Evolutionary conservation across 1,284 basidiomycete genomes (phyloP).

Genomic region (Taiwanofungus camphoratus): DNA sequence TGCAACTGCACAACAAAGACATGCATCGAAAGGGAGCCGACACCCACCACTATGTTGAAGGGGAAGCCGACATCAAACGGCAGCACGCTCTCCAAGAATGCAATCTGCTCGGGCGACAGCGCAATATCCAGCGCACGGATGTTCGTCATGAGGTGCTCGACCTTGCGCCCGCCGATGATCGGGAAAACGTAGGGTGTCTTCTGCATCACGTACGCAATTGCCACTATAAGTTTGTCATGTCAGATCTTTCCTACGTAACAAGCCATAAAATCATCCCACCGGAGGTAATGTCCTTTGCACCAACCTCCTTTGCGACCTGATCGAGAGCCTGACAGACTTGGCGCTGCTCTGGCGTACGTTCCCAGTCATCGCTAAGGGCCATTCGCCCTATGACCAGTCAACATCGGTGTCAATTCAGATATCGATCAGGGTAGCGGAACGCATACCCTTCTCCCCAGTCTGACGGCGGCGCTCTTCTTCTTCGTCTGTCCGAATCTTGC

Average conservation of each 20-base stretch:
- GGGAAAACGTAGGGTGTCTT: slow-evolving; percentile 23
- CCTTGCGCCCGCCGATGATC: slow-evolving; percentile 22
- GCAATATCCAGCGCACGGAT: slow-evolving; percentile 20
- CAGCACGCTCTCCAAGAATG: slow-evolving; percentile 14
- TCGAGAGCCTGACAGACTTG: slow-evolving; percentile 34
- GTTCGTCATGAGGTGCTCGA: slow-evolving; percentile 20
- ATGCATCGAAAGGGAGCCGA: background rate
- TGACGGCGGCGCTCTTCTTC: slow-evolving; percentile 23
- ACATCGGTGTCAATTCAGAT: slow-evolving; percentile 6
- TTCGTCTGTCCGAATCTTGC: slow-evolving; percentile 26
- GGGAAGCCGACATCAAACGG: slow-evolving; percentile 21
- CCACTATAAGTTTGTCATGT: slow-evolving; percentile 13
- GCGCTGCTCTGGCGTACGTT: slow-evolving; percentile 25
- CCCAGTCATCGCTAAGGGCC: slow-evolving; percentile 4
- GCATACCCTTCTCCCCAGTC: slow-evolving; percentile 19
- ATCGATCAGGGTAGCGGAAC: background rate
- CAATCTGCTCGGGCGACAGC: slow-evolving; percentile 17
- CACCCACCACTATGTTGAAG: slow-evolving; percentile 13
- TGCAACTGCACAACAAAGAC: no score
- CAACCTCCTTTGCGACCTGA: slow-evolving; percentile 36
- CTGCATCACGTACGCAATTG: slow-evolving; percentile 23
- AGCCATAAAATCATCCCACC: slow-evolving; percentile 8
- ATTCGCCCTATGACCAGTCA: slow-evolving; percentile 19
- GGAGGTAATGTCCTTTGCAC: slow-evolving; percentile 16
- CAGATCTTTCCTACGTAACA: slow-evolving; percentile 28